A percentile compares a stretch with the other conserved stretches of the same genome.
These are phyloP conservation scores for Kodamaea lidongshanica DNA, from an alignment of 805 yeast genomes.

Conservation along the genomic window DNA sequence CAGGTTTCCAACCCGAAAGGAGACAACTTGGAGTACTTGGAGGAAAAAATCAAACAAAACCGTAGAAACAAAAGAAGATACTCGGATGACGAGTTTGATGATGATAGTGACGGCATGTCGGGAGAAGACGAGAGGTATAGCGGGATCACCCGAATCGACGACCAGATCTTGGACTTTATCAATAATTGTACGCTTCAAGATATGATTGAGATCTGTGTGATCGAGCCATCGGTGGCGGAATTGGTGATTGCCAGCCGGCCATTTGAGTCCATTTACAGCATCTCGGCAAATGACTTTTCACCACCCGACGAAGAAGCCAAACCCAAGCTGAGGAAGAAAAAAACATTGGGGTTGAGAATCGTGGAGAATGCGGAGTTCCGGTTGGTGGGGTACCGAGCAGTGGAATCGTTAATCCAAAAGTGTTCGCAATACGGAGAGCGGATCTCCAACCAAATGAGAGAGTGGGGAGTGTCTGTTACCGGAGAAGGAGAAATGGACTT, in stretches of 20 bases:
- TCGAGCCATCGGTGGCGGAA: conserved; percentile 61
- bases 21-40: conserved; percentile 36
- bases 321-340: conserved; percentile 22
- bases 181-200: conserved; percentile 73
- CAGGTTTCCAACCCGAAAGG: conserved; percentile 14
- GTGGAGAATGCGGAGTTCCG: conserved; percentile 65
- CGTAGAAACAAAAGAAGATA: conserved; percentile 13
- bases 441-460: conserved; percentile 64
- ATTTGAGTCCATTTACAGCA: conserved; percentile 49
- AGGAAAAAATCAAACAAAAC: conserved; percentile 34
- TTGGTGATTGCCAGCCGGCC: conserved; percentile 66
- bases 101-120: conserved; percentile 44
- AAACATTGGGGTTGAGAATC: conserved; percentile 64
- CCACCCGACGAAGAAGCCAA: conserved; percentile 18
- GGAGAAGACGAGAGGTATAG: conserved; percentile 26
- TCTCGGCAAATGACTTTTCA: conserved; percentile 52
- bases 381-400: conserved; percentile 86
- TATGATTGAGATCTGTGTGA: conserved; percentile 71
- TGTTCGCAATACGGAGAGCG: conserved; percentile 73
- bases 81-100: conserved; percentile 36
- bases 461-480: conserved; percentile 83
- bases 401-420: conserved; percentile 79
- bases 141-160: conserved; percentile 48
- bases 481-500: conserved; percentile 66
- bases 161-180: conserved; percentile 65